Conservation (phyloP, 2,329 filamentous ascomycete species). For the Clonostachys rosea region DNA sequence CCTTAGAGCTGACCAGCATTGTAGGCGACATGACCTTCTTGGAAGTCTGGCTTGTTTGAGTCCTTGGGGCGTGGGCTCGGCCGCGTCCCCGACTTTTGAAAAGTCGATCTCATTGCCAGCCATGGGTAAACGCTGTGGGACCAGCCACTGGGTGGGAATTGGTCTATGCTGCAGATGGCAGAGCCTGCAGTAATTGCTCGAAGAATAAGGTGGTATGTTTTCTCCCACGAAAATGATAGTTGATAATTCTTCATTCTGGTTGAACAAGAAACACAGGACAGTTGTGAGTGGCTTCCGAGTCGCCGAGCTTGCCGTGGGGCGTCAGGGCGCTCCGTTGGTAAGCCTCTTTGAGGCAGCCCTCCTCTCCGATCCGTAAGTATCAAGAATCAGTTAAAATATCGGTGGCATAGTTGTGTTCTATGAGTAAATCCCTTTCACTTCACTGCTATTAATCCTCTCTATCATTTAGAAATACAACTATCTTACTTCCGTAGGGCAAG, state of each 20-base stretch:
- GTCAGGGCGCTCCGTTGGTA: not conserved
- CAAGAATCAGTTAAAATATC: not conserved
- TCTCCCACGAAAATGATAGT: slow-evolving; percentile 20
- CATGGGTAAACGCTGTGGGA: slow-evolving; percentile 45
- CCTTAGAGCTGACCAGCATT: slow-evolving; percentile 17
- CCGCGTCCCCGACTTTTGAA: no score
- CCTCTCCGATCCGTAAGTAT: not conserved
- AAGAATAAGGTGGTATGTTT: slow-evolving; percentile 18
- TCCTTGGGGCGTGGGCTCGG: no score
- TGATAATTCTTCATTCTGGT: slow-evolving; percentile 47
- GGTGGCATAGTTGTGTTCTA: slow-evolving; percentile 7
- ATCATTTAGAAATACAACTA: no score
- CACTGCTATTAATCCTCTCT: no score
- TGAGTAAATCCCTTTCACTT: slow-evolving; percentile 15
- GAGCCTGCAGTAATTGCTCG: slow-evolving; percentile 39
- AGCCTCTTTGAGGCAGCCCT: not conserved
- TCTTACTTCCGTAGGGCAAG: no score
- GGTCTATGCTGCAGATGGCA: slow-evolving; percentile 37
- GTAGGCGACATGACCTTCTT: no score
- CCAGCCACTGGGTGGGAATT: slow-evolving; percentile 29
- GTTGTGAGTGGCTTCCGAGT: not conserved
- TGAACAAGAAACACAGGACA: slow-evolving; percentile 28
- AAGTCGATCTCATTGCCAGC: slow-evolving; percentile 39
- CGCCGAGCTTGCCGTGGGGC: not conserved
- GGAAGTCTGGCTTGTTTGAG: no score